Evolutionary conservation across 192 early-diverging fungal genomes (phyloP).

Genomic region (Haplosporangium gracile): DNA sequence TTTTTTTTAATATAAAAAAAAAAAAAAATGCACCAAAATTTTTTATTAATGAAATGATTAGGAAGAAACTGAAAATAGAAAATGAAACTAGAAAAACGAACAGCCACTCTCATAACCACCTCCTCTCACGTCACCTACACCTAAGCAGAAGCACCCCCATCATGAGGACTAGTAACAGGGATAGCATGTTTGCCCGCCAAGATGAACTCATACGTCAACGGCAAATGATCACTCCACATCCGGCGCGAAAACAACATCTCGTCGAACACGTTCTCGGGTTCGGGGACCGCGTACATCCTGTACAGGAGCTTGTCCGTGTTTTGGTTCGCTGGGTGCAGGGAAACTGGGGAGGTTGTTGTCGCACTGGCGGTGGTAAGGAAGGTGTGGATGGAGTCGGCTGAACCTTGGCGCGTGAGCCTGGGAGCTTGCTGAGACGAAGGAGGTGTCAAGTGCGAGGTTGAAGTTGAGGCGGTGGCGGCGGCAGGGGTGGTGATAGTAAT

Average conservation of each 20-base stretch:
- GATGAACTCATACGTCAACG: slow-evolving; percentile 55
- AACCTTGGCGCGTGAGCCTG: slow-evolving; percentile 13
- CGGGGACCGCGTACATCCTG: slow-evolving; percentile 41
- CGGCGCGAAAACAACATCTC: slow-evolving; percentile 54
- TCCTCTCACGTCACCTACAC: no score
- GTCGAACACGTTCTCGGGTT: slow-evolving; percentile 50
- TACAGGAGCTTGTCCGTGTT: slow-evolving; percentile 50
- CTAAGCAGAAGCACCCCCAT: no score
- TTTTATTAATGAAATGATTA: no score
- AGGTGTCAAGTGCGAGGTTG: not conserved
- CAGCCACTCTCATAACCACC: no score
- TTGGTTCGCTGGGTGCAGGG: slow-evolving; percentile 18
- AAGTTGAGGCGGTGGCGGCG: not conserved
- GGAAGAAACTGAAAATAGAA: no score
- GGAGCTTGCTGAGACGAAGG: not conserved
- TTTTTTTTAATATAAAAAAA: no score
- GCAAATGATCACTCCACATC: slow-evolving; percentile 55
- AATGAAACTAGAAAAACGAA: not conserved
- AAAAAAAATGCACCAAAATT: no score
- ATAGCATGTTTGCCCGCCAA: slow-evolving; percentile 56
- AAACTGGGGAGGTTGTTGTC: slow-evolving; percentile 22
- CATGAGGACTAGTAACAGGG: slow-evolving; percentile 24
- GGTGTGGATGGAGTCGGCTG: slow-evolving; percentile 14
- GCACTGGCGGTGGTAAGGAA: not conserved
- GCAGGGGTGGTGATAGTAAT: not conserved